Evolutionary conservation across 129 eudicot species (phyloP).

Genomic region (Saposhnikovia divaricata): DNA sequence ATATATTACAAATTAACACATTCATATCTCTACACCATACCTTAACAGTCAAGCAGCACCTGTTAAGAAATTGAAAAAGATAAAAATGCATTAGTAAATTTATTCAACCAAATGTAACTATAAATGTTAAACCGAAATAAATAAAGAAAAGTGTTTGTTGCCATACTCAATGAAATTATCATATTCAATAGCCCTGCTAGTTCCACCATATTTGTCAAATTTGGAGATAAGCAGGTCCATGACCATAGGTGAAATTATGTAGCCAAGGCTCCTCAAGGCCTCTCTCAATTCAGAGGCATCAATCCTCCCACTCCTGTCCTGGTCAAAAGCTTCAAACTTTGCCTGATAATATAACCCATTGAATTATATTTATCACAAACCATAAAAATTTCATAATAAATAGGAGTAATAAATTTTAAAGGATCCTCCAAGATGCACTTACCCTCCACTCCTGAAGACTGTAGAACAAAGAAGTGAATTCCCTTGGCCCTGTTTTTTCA

Average conservation of each 20-base stretch:
- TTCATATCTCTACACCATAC: constrained; percentile 20
- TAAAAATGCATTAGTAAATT: not conserved
- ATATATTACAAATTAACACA: too few species aligned
- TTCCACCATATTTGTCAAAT: constrained; percentile 80
- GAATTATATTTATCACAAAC: not conserved
- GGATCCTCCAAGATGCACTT: constrained; percentile 21
- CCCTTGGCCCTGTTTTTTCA: constrained; percentile 69
- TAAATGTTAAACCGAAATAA: not conserved
- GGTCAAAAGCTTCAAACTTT: constrained; percentile 71
- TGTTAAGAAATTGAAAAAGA: constrained; percentile 18
- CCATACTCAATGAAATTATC: constrained; percentile 93
- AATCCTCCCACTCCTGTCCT: constrained; percentile 83
- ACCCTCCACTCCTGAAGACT: constrained; percentile 94
- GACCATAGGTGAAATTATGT: constrained; percentile 52
- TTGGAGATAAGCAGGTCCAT: constrained; percentile 71
- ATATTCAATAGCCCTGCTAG: constrained; percentile 69
- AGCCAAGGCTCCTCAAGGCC: constrained; percentile 77
- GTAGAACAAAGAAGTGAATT: constrained; percentile 67
- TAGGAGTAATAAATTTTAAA: not conserved
- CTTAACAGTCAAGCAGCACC: constrained; percentile 97
- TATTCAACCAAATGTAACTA: not conserved
- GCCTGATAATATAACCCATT: constrained; percentile 27
- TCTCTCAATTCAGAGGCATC: constrained; percentile 67
- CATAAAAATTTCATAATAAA: not conserved
- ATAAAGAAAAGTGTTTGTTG: not conserved